Conservation (phyloP, 495 filamentous ascomycete genomes). For the Glutinoglossum americanum region DNA sequence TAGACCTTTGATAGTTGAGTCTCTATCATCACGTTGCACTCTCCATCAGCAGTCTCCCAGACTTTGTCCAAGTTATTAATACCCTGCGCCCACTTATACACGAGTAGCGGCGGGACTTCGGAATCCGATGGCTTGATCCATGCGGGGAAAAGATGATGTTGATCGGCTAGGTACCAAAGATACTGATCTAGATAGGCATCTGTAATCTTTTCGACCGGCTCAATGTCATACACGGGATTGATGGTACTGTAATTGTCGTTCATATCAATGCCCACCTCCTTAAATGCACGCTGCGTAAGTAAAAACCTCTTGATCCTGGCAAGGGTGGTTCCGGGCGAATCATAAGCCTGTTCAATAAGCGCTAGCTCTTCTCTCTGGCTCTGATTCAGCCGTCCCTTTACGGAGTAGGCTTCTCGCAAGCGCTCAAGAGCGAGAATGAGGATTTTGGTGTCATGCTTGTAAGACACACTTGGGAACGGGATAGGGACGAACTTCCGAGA, state of each 20-base stretch:
- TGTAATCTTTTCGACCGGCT: constrained; percentile 98
- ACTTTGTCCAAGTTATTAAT: constrained; percentile 98
- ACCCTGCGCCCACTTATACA: constrained; percentile 98
- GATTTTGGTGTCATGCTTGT: constrained; percentile 99
- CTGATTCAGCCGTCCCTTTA: constrained; percentile 92
- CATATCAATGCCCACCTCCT: constrained; percentile 99
- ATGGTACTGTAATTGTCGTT: constrained; percentile 99
- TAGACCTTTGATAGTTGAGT: constrained; percentile 97
- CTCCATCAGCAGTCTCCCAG: constrained; percentile 85
- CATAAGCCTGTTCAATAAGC: constrained; percentile 95
- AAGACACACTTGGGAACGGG: constrained; percentile 95
- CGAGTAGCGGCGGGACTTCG: constrained; percentile 88
- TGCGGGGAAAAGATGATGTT: constrained; percentile 89
- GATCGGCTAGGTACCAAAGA: constrained; percentile 97
- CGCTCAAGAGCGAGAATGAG: constrained; percentile 90
- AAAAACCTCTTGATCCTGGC: constrained; percentile 96
- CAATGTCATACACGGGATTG: constrained; percentile 97
- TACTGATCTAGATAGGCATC: constrained; percentile 98
- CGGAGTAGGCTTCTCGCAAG: constrained; percentile 87
- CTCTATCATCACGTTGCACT: constrained; percentile 98
- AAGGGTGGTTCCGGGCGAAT: constrained; percentile 88
- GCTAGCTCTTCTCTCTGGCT: constrained; percentile 95
- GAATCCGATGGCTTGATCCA: constrained; percentile 99
- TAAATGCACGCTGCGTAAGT: constrained; percentile 92
- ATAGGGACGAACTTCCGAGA: constrained; percentile 96